Percentiles rank a stretch among this genome's conserved stretches.
Conservation (phyloP, 2,329 filamentous ascomycete genomes). For the Colletotrichum filicis region DNA sequence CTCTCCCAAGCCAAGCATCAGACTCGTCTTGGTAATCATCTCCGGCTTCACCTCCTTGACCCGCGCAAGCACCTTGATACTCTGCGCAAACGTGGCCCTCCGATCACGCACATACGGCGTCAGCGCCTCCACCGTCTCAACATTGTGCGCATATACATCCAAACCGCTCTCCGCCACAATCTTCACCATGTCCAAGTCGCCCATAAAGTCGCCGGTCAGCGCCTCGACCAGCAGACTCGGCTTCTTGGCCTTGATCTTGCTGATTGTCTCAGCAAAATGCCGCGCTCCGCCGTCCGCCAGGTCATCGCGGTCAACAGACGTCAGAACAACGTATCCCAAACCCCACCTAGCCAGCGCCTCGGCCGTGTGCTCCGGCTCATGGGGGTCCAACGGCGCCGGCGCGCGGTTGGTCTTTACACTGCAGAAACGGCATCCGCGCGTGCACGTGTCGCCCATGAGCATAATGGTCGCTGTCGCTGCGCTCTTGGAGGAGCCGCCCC, state of each 20-base stretch:
- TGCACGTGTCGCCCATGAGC: conserved; percentile 99
- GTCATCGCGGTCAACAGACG: conserved; percentile 93
- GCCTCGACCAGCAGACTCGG: conserved; percentile 84
- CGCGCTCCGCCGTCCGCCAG: conserved; percentile 86
- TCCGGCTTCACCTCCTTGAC: conserved; percentile 80
- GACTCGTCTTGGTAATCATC: conserved; percentile 97
- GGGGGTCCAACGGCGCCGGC: conserved; percentile 85
- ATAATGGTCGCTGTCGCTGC: conserved; percentile 98
- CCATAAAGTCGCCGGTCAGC: conserved; percentile 87
- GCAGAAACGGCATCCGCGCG: conserved; percentile 95
- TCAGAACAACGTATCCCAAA: conserved; percentile 94
- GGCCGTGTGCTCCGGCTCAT: conserved; percentile 96
- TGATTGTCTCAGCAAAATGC: conserved; percentile 94
- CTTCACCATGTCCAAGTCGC: conserved; percentile 87
- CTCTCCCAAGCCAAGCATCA: conserved; percentile 97
- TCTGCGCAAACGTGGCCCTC: conserved; percentile 89
- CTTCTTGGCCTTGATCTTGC: conserved; percentile 89
- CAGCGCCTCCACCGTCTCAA: conserved; percentile 92
- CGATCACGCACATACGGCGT: conserved; percentile 92
- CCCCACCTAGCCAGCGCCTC: conserved; percentile 95
- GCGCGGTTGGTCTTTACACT: conserved; percentile 88
- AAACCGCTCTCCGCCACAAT: conserved; percentile 88
- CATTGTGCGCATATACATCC: conserved; percentile 96
- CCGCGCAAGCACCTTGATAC: conserved; percentile 79
- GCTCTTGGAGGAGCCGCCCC: conserved; percentile 89